These are phyloP conservation scores for Sphaerulina vaccinii DNA, from an alignment of 2,329 filamentous ascomycete genomes.

Conservation along the genomic window DNA sequence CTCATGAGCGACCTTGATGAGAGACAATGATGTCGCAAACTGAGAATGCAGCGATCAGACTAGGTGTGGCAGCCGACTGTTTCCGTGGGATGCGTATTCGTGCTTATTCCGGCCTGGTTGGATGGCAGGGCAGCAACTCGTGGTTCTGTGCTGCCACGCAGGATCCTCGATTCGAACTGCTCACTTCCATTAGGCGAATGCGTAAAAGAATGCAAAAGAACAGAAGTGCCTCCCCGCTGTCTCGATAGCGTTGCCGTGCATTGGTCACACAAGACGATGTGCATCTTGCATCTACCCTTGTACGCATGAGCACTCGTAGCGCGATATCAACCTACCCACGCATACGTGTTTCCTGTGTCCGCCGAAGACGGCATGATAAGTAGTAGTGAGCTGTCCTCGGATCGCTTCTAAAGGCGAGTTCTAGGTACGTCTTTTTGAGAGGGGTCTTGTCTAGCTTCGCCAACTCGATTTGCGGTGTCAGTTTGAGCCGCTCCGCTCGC, in stretches of 20 bases:
- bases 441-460: conserved; percentile 6
- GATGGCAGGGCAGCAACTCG: not conserved
- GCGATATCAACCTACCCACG: not conserved
- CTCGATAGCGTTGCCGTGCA: conserved; percentile 2
- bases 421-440: conserved; percentile 9
- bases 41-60: not conserved
- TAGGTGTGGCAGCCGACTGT: conserved; percentile 2
- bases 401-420: conserved; percentile 5
- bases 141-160: not conserved
- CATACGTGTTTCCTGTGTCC: not conserved
- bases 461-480: conserved; percentile 12
- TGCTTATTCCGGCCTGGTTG: conserved; percentile 1
- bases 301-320: conserved; percentile 13
- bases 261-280: conserved; percentile 9
- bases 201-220: not conserved
- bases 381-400: conserved; percentile 7
- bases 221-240: not conserved
- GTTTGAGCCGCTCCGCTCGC: conserved; percentile 10
- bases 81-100: conserved; percentile 10
- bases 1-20: conserved; percentile 15
- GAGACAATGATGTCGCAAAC: conserved; percentile 8
- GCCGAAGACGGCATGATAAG: conserved; percentile 12
- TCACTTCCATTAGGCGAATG: conserved; percentile 1
- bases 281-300: conserved; percentile 8
- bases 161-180: not conserved